These are phyloP conservation scores for Pseudopediastrum boryanum DNA, from an alignment of 139 green algal species.

Conservation along the genomic window DNA sequence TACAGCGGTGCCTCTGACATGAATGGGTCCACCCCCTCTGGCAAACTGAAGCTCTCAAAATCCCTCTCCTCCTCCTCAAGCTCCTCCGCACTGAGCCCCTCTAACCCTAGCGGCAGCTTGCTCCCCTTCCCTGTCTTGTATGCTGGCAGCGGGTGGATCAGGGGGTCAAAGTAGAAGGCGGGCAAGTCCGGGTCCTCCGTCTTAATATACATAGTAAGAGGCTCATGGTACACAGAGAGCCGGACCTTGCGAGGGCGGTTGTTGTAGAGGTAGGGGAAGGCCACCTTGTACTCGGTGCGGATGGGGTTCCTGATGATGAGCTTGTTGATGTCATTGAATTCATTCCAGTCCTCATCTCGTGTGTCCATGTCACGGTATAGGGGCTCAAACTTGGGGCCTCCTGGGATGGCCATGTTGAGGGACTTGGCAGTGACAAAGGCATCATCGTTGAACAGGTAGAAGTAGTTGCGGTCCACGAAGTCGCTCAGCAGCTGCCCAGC, in stretches of 20 bases:
- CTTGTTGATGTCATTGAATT: conserved; percentile 99
- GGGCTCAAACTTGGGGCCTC: conserved; percentile 99
- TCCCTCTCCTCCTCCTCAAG: conserved; percentile 84
- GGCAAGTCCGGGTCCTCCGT: conserved; percentile 98
- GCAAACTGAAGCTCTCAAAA: conserved; percentile 66
- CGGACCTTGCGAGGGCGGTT: conserved; percentile 95
- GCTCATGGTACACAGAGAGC: conserved; percentile 91
- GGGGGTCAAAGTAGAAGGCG: conserved; percentile 99
- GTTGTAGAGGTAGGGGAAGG: conserved; percentile 99
- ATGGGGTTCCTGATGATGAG: conserved; percentile 95
- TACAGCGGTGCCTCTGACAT: conserved; percentile 73
- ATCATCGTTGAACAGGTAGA: conserved; percentile 97
- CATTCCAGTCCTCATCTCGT: conserved; percentile 98
- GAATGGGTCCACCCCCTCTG: conserved; percentile 83
- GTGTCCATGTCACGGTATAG: conserved; percentile 97
- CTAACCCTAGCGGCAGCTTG: no score
- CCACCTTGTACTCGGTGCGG: conserved; percentile 84
- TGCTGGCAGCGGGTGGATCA: conserved; percentile 97
- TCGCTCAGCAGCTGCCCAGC: conserved; percentile 95
- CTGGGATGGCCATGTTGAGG: conserved; percentile 98
- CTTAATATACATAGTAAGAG: conserved; percentile 99
- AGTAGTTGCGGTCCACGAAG: conserved; percentile 98
- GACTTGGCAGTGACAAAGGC: conserved; percentile 64
- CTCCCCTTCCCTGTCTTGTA: conserved; percentile 69
- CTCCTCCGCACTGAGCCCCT: not conserved